Percentiles rank a stretch among this genome's conserved stretches.
These are phyloP conservation scores for Globisporangium spiculum DNA, from an alignment of 352 stramenopile species.

Conservation along the genomic window DNA sequence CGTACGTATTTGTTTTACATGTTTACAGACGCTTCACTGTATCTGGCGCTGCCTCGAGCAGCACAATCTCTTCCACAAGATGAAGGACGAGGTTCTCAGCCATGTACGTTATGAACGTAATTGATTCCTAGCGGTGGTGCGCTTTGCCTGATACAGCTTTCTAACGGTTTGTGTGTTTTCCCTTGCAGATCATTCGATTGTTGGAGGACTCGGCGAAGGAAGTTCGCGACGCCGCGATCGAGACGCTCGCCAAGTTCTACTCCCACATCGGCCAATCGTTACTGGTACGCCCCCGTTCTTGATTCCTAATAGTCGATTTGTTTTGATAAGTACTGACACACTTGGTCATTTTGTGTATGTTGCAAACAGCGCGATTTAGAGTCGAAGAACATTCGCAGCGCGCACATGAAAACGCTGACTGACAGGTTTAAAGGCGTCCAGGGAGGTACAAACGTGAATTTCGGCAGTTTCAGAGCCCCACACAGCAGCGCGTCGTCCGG, in stretches of 20 bases:
- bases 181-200: conserved; percentile 45
- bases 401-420: conserved; percentile 74
- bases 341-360: not conserved
- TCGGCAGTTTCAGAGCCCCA: not conserved
- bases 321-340: not conserved
- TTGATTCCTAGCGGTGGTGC: too few relatives aligned
- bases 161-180: not conserved
- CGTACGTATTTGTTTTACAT: not conserved
- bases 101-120: conserved; percentile 28
- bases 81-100: conserved; percentile 57
- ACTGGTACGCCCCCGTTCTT: conserved; percentile 34
- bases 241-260: conserved; percentile 74
- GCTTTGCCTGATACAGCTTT: conserved; percentile 1
- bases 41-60: conserved; percentile 62
- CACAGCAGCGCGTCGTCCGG: not conserved
- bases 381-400: conserved; percentile 65
- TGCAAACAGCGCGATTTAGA: conserved; percentile 54
- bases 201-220: conserved; percentile 84
- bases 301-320: not conserved
- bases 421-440: conserved; percentile 42
- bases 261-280: conserved; percentile 58
- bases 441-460: not conserved
- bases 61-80: conserved; percentile 41
- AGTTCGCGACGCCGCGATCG: conserved; percentile 71
- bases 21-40: conserved; percentile 50